Base-by-base conservation (phyloP, 78 protist species). In the Monosiga brevicollis region DNA sequence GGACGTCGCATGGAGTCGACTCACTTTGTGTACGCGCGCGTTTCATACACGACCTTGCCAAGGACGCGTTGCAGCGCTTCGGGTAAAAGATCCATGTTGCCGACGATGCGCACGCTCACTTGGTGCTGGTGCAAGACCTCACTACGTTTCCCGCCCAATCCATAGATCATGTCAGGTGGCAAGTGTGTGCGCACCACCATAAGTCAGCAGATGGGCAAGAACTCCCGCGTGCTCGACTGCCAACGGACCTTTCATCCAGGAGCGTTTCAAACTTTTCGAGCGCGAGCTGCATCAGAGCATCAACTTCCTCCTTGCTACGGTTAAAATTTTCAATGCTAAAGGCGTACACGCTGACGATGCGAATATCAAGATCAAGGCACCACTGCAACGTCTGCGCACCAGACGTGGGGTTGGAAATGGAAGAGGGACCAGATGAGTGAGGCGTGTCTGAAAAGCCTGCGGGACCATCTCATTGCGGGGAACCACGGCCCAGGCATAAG, bases 311-410 rank as follows among this genome's bases (percentile, higher is more conserved):
- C 43, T 49, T 26, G 35, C 88, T 2, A 80, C 98, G 87, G 83
- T 92, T 86, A 79, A 94, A 94, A 86, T 95, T 95, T 72, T 95
- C 95, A 36, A 93, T 86, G 43, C 91, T 85, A 42, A 94, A 95
- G 20, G 98, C 98, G 77, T 91, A 95, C 3, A 92, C 97, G 15
- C 94, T 90, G 1, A 95, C 94, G 0, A 80, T 87, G 55, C 76
- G 3, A 24, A 95, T 87, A 24, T 95, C 96, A 3, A 95, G 87
- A 20, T 88, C 87, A 36, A 86, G 76, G 43, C 96, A 93, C 92
- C 87, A 87, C 34, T 92, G 90, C 25, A 93, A 86, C 26, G 86
- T 71, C 83, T 89, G 87, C 62, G 39, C 23, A 40, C 40, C 35
- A 38, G 10, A 26, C 42, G 54, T 38, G 78, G 42, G 39, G 20